Evolutionary conservation across 1,284 basidiomycete species (phyloP).

Genomic region (Anthracocystis panici-leucophaei): DNA sequence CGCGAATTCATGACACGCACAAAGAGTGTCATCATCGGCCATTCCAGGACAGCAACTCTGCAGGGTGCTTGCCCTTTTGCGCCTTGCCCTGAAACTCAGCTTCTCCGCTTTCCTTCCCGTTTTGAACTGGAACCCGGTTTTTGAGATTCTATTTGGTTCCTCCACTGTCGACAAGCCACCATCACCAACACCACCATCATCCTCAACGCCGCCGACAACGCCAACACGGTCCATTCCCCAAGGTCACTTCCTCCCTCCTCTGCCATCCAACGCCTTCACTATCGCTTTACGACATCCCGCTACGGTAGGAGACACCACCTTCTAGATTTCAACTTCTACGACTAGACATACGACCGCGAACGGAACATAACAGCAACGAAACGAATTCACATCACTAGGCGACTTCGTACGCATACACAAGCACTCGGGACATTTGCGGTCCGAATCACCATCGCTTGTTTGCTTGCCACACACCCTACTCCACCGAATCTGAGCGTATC

Average conservation of each 20-base stretch:
- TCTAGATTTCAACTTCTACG: constrained; percentile 2
- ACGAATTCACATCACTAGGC: background rate
- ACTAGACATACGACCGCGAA: background rate
- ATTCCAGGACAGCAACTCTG: too few relatives aligned
- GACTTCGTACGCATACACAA: background rate
- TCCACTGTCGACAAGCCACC: background rate
- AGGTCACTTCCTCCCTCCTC: constrained; percentile 4
- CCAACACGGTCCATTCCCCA: constrained; percentile 9
- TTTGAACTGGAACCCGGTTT: background rate
- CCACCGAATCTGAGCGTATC: background rate
- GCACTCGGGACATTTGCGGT: background rate
- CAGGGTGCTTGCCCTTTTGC: too few relatives aligned
- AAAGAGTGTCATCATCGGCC: too few relatives aligned
- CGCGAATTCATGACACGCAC: too few relatives aligned
- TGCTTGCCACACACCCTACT: background rate
- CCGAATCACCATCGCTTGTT: background rate
- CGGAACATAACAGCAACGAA: background rate
- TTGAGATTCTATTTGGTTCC: background rate
- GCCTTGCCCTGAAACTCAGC: too few relatives aligned
- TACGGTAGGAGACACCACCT: background rate
- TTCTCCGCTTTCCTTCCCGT: constrained; percentile 8
- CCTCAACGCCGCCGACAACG: constrained; percentile 6
- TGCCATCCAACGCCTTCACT: background rate
- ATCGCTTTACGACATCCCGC: background rate
- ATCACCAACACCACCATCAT: constrained; percentile 11